These are phyloP conservation scores for Leptographium flavum DNA, from an alignment of 2,329 filamentous ascomycete genomes.

Conservation along the genomic window DNA sequence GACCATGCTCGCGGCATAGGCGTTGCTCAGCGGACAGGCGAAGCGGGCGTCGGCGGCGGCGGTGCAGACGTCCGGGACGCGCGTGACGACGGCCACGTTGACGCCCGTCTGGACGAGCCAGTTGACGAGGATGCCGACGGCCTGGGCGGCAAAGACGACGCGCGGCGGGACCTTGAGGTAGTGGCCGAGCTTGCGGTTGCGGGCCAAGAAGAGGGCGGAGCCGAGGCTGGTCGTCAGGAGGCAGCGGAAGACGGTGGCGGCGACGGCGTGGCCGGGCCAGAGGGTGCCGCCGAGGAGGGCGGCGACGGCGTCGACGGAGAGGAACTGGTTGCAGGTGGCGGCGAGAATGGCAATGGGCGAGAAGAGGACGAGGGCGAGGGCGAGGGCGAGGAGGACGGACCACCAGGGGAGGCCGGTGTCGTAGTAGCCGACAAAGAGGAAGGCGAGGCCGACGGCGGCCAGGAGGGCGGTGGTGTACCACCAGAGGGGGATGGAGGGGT, in stretches of 20 bases:
- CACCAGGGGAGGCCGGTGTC: slow-evolving; percentile 40
- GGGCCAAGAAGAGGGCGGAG: slow-evolving; percentile 47
- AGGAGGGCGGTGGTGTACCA: slow-evolving; percentile 38
- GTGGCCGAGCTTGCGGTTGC: slow-evolving; percentile 52
- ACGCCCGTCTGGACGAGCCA: slow-evolving; percentile 44
- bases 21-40: slow-evolving; percentile 36
- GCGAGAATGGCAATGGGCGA: slow-evolving; percentile 46
- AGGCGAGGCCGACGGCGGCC: slow-evolving; percentile 36
- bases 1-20: slow-evolving; percentile 52
- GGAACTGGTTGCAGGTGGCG: slow-evolving; percentile 41
- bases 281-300: slow-evolving; percentile 61
- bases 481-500: slow-evolving; percentile 42
- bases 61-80: slow-evolving; percentile 47
- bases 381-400: slow-evolving; percentile 40
- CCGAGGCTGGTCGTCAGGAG: slow-evolving; percentile 47
- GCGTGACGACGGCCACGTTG: slow-evolving; percentile 46
- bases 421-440: slow-evolving; percentile 36
- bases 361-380: slow-evolving; percentile 41
- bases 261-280: slow-evolving; percentile 52
- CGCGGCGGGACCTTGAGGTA: slow-evolving; percentile 51
- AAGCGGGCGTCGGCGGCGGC: slow-evolving; percentile 37
- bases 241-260: slow-evolving; percentile 60
- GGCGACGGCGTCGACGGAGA: slow-evolving; percentile 54
- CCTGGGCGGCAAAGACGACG: slow-evolving; percentile 47
- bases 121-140: slow-evolving; percentile 20